Evolutionary conservation across 805 yeast genomes (phyloP).

Genomic region (Teunomyces panamensis): DNA sequence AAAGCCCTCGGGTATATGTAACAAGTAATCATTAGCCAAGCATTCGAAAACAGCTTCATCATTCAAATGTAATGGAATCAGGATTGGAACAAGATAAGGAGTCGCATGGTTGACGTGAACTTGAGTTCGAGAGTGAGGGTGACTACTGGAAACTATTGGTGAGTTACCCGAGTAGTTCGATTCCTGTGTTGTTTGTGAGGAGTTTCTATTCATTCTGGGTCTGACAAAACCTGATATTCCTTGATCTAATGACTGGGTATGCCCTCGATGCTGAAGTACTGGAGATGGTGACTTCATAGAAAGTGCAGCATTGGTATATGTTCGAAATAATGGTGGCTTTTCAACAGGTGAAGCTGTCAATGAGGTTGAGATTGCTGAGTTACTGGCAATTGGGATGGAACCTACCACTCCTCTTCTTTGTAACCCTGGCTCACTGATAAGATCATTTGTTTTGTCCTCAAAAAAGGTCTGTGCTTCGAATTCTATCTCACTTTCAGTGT

Average conservation of each 20-base stretch:
- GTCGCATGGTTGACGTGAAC: conserved; percentile 20
- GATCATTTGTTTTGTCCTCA: conserved; percentile 3
- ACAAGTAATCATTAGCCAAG: conserved; percentile 48
- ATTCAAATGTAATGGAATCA: conserved; percentile 41
- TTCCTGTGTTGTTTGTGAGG: conserved; percentile 37
- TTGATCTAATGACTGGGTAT: conserved; percentile 1
- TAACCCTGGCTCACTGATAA: conserved; percentile 3
- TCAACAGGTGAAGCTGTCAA: conserved; percentile 16
- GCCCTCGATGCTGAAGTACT: conserved; percentile 10
- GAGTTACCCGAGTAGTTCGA: conserved; percentile 21
- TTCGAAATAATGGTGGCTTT: conserved; percentile 17
- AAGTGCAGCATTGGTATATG: conserved; percentile 14
- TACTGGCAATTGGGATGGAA: conserved; percentile 15
- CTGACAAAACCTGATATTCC: conserved; percentile 11
- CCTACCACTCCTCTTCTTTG: conserved; percentile 10
- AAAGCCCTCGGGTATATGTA: conserved; percentile 47
- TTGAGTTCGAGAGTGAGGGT: conserved; percentile 7
- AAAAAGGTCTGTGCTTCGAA: not conserved
- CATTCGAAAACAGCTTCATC: conserved; percentile 45
- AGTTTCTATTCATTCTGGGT: conserved; percentile 30
- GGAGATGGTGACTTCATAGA: conserved; percentile 17
- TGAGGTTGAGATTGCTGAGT: conserved; percentile 9
- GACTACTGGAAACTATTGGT: conserved; percentile 4
- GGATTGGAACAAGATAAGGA: conserved; percentile 40
- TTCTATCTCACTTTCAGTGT: conserved; percentile 10